phyloP scores from a whole-genome alignment of 176 grass and related monocot genomes.

The Avena atlantica region DNA sequence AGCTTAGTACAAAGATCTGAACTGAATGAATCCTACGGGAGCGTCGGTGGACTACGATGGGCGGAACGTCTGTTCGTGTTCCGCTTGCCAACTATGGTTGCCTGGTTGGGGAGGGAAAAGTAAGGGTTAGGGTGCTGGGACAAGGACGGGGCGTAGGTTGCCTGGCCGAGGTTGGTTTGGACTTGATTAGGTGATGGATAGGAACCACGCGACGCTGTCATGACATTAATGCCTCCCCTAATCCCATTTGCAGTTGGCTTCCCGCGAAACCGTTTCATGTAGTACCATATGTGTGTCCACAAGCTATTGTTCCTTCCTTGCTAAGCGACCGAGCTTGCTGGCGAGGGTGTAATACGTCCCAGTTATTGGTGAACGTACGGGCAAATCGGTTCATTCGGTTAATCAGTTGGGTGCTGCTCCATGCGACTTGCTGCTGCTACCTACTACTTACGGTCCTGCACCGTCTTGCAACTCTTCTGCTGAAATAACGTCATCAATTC shows the following conservation, averaged over 20 bases:
- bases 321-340: neutral
- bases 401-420: neutral
- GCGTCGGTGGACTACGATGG: neutral
- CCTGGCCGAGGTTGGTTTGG: constrained; percentile 17
- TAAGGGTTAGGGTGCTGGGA: neutral
- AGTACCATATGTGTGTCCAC: neutral
- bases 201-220: constrained; percentile 10
- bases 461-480: neutral
- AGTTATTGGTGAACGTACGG: no score
- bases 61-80: neutral
- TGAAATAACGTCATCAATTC: neutral
- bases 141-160: neutral
- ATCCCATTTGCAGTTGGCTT: neutral
- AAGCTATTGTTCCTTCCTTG: neutral
- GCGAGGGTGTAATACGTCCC: no score
- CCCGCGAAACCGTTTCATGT: neutral
- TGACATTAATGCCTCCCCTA: constrained; percentile 17
- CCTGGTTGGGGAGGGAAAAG: neutral
- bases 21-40: neutral
- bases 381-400: no score
- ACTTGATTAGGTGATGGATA: constrained; percentile 39
- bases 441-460: neutral
- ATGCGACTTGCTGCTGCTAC: neutral
- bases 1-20: neutral
- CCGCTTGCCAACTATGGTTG: neutral